These are phyloP conservation scores for Penicillium diatomitis DNA, from an alignment of 495 filamentous ascomycete genomes.

Conservation along the genomic window DNA sequence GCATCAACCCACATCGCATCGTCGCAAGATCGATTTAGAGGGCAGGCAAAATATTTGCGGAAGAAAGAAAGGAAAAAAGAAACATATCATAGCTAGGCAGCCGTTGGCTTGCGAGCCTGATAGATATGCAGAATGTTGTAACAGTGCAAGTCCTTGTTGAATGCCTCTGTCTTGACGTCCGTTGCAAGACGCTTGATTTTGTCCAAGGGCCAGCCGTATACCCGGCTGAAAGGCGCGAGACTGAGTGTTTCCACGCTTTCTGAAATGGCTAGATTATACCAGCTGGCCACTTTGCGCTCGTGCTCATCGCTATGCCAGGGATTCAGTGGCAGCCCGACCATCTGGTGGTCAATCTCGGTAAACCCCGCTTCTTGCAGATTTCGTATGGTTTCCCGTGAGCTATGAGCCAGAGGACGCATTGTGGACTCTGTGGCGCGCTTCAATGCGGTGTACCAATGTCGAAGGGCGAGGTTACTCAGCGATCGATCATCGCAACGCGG, in stretches of 20 bases:
- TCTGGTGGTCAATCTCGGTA: conserved; percentile 67
- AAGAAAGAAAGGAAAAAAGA: too few relatives aligned
- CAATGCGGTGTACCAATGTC: conserved; percentile 62
- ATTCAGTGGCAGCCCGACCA: conserved; percentile 66
- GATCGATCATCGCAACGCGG: conserved; percentile 71
- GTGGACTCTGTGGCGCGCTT: conserved; percentile 58
- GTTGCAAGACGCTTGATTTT: conserved; percentile 53
- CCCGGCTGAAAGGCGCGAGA: conserved; percentile 64
- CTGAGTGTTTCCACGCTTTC: conserved; percentile 66
- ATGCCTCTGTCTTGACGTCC: conserved; percentile 61
- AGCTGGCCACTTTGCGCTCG: conserved; percentile 62
- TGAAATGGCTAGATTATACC: conserved; percentile 74
- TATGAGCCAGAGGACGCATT: conserved; percentile 59
- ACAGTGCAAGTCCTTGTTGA: conserved; percentile 55
- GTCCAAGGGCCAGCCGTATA: conserved; percentile 53
- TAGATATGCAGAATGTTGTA: conserved; percentile 63
- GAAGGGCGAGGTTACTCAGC: conserved; percentile 40
- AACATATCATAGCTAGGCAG: not conserved
- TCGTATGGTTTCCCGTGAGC: conserved; percentile 47
- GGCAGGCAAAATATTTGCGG: too few relatives aligned
- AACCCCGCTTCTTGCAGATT: conserved; percentile 68
- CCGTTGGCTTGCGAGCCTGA: conserved; percentile 34
- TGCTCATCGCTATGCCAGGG: conserved; percentile 66
- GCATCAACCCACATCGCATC: too few relatives aligned
- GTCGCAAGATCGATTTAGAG: too few relatives aligned